Evolutionary conservation across 495 filamentous ascomycete species (phyloP).

Genomic region (Oidiodendron maius): DNA sequence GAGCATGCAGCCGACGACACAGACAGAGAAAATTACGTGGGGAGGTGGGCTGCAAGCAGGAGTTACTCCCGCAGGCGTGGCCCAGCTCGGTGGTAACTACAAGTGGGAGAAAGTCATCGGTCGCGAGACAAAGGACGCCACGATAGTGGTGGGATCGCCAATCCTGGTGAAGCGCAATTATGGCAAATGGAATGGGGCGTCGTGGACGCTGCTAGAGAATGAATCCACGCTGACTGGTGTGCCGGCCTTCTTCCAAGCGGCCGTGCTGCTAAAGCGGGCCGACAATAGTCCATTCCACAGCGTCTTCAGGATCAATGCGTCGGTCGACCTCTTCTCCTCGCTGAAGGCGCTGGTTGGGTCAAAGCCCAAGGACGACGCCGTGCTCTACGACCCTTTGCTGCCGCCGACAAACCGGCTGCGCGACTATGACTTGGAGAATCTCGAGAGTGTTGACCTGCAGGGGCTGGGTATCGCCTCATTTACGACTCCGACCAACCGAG

Average conservation of each 20-base stretch:
- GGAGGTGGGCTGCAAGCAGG: neutral
- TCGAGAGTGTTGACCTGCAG: slow-evolving; percentile 18
- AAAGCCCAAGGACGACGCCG: slow-evolving; percentile 22
- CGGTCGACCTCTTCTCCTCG: slow-evolving; percentile 18
- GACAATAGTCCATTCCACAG: slow-evolving; percentile 18
- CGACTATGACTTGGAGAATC: slow-evolving; percentile 21
- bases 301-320: slow-evolving; percentile 18
- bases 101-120: slow-evolving; percentile 6
- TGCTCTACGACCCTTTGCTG: slow-evolving; percentile 20
- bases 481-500: too few species aligned
- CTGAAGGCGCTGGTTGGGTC: slow-evolving; percentile 1
- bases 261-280: slow-evolving; percentile 21
- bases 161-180: slow-evolving; percentile 13
- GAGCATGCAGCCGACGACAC: neutral
- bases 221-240: slow-evolving; percentile 17
- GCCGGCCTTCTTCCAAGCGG: slow-evolving; percentile 16
- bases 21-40: neutral
- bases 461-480: too few species aligned
- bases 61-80: neutral
- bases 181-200: slow-evolving; percentile 13
- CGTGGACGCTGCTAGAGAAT: slow-evolving; percentile 24
- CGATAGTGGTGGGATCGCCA: slow-evolving; percentile 16
- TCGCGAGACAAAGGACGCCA: slow-evolving; percentile 7
- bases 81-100: neutral
- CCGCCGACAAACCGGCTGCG: slow-evolving; percentile 22